Percentiles rank a stretch among this genome's conserved stretches.
Conservation (phyloP, 441 rosid species). For the Adansonia rubrostipa region DNA sequence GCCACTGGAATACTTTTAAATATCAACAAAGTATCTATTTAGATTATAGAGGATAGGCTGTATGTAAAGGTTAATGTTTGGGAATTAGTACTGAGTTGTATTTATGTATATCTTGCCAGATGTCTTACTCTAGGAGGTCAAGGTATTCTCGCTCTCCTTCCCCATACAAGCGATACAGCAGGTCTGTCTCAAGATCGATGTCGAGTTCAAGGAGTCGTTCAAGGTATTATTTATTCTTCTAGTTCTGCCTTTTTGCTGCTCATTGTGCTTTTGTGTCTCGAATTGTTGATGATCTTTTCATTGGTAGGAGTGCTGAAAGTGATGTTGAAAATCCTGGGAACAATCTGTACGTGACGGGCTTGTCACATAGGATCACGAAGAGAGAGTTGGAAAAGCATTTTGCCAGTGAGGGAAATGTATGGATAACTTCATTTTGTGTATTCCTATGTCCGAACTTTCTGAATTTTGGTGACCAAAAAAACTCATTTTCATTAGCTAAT, state of each 20-base stretch:
- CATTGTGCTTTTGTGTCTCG: background rate
- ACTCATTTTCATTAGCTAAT: background rate
- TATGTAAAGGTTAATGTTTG: background rate
- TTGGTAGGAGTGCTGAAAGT: conserved; percentile 58
- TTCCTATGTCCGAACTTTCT: background rate
- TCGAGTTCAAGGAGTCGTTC: conserved; percentile 54
- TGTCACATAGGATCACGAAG: conserved; percentile 74
- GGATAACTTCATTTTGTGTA: background rate
- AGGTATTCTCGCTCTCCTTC: conserved; percentile 68
- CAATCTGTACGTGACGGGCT: conserved; percentile 87
- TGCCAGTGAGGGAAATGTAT: conserved; percentile 71
- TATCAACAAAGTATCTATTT: background rate
- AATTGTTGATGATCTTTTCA: background rate
- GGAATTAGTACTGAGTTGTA: background rate
- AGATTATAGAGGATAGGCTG: background rate
- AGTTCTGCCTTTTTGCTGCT: background rate
- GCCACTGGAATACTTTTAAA: background rate
- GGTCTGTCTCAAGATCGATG: conserved; percentile 65
- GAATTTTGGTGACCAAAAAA: background rate
- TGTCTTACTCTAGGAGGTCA: conserved; percentile 75
- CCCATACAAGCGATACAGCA: conserved; percentile 50
- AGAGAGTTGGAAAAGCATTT: conserved; percentile 82
- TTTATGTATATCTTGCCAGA: conserved; percentile 41
- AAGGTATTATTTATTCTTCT: conserved; percentile 37
- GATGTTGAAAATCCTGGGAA: conserved; percentile 93